Evolutionary conservation across 192 early-diverging fungal species (phyloP).

Genomic region (Backusella australiensis): DNA sequence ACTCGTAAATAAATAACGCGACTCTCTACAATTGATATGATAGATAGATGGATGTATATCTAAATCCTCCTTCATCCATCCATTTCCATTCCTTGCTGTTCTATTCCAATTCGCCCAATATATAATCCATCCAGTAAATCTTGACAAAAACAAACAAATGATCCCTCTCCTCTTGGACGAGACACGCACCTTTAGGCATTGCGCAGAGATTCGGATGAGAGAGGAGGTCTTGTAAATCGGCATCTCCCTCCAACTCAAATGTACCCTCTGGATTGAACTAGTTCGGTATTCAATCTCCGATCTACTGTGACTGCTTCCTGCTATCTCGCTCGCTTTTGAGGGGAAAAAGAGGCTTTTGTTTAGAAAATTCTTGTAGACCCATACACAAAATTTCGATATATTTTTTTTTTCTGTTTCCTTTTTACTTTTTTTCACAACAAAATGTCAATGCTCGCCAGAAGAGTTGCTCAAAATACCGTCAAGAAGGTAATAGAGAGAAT

Average conservation of each 20-base stretch:
- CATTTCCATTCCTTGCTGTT: not conserved
- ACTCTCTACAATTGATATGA: not conserved
- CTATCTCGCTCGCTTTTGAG: not conserved
- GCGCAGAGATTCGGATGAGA: conserved; percentile 18
- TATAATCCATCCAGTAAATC: too few species aligned
- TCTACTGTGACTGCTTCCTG: not conserved
- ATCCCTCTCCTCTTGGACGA: too few species aligned
- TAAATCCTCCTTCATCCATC: not conserved
- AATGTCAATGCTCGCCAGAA: conserved; percentile 3
- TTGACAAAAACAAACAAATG: too few species aligned
- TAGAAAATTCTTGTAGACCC: conserved; percentile 3
- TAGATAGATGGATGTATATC: not conserved
- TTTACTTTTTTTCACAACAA: not conserved
- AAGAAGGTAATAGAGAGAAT: not conserved
- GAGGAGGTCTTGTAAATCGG: conserved; percentile 8
- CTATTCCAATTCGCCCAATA: not conserved
- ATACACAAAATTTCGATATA: not conserved
- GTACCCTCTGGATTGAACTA: not conserved
- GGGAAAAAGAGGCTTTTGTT: conserved; percentile 1
- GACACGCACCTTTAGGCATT: conserved; percentile 18
- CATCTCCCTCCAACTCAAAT: not conserved
- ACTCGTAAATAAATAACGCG: not conserved
- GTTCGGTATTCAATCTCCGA: not conserved
- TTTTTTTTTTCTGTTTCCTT: not conserved
- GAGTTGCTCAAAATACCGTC: not conserved